Percentiles rank a stretch among this genome's conserved stretches.
phyloP scores from a whole-genome alignment of 2,329 filamentous ascomycete genomes.

The Tolypocladium cylindrosporum region DNA sequence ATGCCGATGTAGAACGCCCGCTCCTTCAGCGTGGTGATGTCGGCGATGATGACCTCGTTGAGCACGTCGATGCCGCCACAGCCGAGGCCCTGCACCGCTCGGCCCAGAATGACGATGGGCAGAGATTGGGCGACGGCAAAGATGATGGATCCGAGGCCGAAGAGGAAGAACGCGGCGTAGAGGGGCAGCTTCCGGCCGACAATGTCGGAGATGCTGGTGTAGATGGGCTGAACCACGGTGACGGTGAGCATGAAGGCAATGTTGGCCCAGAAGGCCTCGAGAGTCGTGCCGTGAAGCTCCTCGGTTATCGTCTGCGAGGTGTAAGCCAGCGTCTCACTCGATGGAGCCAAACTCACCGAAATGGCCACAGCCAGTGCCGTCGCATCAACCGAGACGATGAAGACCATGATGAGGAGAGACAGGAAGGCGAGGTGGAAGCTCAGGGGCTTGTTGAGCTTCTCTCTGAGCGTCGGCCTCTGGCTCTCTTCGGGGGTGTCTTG shows the following conservation, averaged over 20 bases:
- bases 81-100: conserved; percentile 21
- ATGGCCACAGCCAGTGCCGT: too few species aligned
- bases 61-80: conserved; percentile 22
- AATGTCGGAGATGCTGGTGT: conserved; percentile 22
- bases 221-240: conserved; percentile 44
- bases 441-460: too few species aligned
- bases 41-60: conserved; percentile 17
- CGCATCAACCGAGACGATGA: too few species aligned
- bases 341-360: too few species aligned
- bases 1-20: conserved; percentile 16
- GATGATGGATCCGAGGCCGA: conserved; percentile 29
- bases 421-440: too few species aligned
- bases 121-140: conserved; percentile 21
- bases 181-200: conserved; percentile 21
- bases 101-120: conserved; percentile 18
- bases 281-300: conserved; percentile 40
- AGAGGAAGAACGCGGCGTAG: conserved; percentile 18
- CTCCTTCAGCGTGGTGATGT: conserved; percentile 23
- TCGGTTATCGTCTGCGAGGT: conserved; percentile 28
- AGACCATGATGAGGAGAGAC: too few species aligned
- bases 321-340: too few species aligned
- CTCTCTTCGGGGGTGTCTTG: too few species aligned
- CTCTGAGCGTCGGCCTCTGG: too few species aligned
- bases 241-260: conserved; percentile 59
- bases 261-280: conserved; percentile 61